Evolutionary conservation across 352 stramenopile genomes (phyloP).

Genomic region (Phytophthora aleatoria): DNA sequence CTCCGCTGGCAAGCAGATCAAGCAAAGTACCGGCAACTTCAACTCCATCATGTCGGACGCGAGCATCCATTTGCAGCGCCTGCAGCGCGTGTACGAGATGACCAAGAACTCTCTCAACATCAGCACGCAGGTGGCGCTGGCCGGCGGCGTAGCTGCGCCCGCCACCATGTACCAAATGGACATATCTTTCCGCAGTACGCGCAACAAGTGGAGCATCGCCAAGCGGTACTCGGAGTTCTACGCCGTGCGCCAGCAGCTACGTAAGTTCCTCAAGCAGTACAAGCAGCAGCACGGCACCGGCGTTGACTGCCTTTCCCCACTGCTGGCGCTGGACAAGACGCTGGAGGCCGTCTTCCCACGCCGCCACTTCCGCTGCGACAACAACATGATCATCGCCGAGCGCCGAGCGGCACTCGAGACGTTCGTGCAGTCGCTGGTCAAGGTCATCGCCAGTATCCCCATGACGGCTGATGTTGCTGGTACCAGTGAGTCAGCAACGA

Average conservation of each 20-base stretch:
- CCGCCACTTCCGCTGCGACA: constrained; percentile 77
- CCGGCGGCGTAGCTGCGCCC: constrained; percentile 43
- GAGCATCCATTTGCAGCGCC: constrained; percentile 56
- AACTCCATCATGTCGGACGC: constrained; percentile 49
- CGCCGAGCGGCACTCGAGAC: constrained; percentile 67
- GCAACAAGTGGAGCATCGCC: constrained; percentile 87
- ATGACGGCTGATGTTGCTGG: constrained; percentile 36
- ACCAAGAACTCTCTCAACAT: constrained; percentile 83
- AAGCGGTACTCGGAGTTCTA: constrained; percentile 91
- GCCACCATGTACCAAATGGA: constrained; percentile 89
- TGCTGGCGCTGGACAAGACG: constrained; percentile 59
- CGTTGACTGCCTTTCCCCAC: constrained; percentile 8
- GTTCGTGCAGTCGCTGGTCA: constrained; percentile 85
- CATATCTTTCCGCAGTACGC: constrained; percentile 83
- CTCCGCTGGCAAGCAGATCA: background rate
- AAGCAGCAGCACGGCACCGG: constrained; percentile 36
- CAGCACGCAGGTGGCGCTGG: constrained; percentile 71
- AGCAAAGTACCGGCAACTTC: constrained; percentile 9
- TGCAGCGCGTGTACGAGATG: constrained; percentile 78
- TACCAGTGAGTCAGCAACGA: constrained; percentile 2
- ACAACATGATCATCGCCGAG: constrained; percentile 73
- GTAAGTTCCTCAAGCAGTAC: constrained; percentile 72
- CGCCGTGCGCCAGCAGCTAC: constrained; percentile 61
- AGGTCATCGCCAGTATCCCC: constrained; percentile 79
- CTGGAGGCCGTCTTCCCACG: constrained; percentile 66